These are phyloP conservation scores for Zygoascus meyerae DNA, from an alignment of 1,139 yeast genomes.

Conservation along the genomic window DNA sequence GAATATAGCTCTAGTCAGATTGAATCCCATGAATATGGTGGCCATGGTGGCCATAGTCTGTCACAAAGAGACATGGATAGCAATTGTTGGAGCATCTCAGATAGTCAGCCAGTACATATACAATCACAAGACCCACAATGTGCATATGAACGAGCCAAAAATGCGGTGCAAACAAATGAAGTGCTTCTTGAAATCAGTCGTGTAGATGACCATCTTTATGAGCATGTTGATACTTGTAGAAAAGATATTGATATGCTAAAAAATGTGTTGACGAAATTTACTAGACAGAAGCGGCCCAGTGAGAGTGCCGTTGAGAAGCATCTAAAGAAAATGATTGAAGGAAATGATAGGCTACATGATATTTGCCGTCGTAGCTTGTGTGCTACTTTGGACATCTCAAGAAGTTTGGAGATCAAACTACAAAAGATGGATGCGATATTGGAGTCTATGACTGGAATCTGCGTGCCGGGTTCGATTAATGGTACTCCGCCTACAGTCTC, in stretches of 20 bases:
- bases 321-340: not conserved
- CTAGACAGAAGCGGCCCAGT: not conserved
- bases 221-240: not conserved
- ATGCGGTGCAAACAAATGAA: not conserved
- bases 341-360: constrained; percentile 4
- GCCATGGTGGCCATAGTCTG: too few relatives aligned
- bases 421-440: constrained; percentile 4
- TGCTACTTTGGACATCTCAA: constrained; percentile 3
- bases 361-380: constrained; percentile 1
- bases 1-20: too few relatives aligned
- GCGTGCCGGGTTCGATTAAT: too few relatives aligned
- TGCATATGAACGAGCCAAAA: too few relatives aligned
- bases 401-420: constrained; percentile 5
- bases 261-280: not conserved
- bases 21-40: too few relatives aligned
- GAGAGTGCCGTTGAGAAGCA: not conserved
- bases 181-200: constrained; percentile 4
- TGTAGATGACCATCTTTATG: not conserved
- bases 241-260: not conserved
- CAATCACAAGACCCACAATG: too few relatives aligned
- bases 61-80: too few relatives aligned
- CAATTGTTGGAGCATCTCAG: too few relatives aligned
- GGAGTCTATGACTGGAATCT: not conserved
- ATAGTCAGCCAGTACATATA: too few relatives aligned
- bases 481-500: too few relatives aligned